Evolutionary conservation across 495 filamentous ascomycete species (phyloP).

Genomic region (Massariosphaeria phaeospora): DNA sequence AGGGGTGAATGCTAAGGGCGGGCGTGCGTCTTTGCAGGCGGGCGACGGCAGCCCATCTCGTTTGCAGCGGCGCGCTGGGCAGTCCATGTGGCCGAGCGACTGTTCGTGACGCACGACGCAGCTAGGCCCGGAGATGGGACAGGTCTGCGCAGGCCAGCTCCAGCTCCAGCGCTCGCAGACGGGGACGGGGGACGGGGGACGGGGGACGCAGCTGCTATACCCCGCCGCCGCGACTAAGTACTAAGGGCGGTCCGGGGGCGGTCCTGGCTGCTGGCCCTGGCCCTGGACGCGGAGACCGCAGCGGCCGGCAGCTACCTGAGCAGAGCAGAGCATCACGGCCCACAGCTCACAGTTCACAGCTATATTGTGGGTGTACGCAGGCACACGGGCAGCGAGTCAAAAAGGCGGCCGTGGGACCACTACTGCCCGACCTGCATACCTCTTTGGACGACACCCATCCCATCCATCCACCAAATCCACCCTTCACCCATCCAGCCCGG

Average conservation of each 20-base stretch:
- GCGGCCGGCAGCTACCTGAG: too few species aligned
- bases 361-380: conserved; percentile 36
- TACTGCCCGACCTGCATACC: conserved; percentile 17
- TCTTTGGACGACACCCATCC: conserved; percentile 21
- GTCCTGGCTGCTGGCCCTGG: too few species aligned
- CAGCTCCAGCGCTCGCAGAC: too few species aligned
- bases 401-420: conserved; percentile 13
- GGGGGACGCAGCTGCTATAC: too few species aligned
- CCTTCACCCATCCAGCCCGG: conserved; percentile 20
- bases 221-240: conserved; percentile 29
- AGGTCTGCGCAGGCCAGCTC: conserved; percentile 13
- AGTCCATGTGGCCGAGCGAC: conserved; percentile 20
- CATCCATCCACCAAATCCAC: not conserved
- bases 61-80: conserved; percentile 25
- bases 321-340: too few species aligned
- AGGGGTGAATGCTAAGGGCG: conserved; percentile 13
- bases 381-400: conserved; percentile 23
- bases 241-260: too few species aligned
- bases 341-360: too few species aligned
- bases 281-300: conserved; percentile 25
- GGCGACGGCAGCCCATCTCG: conserved; percentile 17
- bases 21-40: too few species aligned
- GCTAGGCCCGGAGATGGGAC: conserved; percentile 27
- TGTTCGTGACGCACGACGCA: conserved; percentile 30
- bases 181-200: too few species aligned